phyloP scores from a whole-genome alignment of 345 rosid genomes.

The Citrus sinensis region DVS_A1.0 CM039162.1:61001-61500 shows the following conservation, averaged over 20 bases:
- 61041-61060: not conserved
- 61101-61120: no score
- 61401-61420: not conserved
- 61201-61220: not conserved
- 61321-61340: not conserved
- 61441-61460: not conserved
- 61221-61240: not conserved
- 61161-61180: not conserved
- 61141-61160: not conserved
- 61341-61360: not conserved
- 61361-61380: not conserved
- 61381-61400: not conserved
- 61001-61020: not conserved
- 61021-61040: not conserved
- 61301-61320: not conserved
- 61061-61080: not conserved
- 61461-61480: not conserved
- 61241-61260: not conserved
- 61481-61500: not conserved
- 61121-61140: not conserved
- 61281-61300: not conserved
- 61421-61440: not conserved
- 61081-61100: not conserved
- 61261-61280: not conserved
- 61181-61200: not conserved